Evolutionary conservation across 352 stramenopile species (phyloP).

Genomic region (Stramenopiles sp.): DNA sequence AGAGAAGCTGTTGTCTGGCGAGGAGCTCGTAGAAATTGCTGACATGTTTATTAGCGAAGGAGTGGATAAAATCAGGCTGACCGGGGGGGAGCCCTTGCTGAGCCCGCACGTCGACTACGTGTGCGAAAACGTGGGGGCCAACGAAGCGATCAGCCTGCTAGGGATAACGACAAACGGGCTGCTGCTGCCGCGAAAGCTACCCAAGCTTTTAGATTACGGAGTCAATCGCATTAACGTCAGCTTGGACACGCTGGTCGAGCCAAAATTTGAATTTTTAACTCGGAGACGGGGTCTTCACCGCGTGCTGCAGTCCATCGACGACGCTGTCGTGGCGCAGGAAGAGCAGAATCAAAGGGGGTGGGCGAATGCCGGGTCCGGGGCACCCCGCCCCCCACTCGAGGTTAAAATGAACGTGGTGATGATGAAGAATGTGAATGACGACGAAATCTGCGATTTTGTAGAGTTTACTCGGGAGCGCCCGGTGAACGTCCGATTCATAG

Average conservation of each 20-base stretch:
- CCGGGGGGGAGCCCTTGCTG: constrained; percentile 74
- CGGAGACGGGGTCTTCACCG: constrained; percentile 57
- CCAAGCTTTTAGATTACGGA: constrained; percentile 47
- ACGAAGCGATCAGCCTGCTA: constrained; percentile 49
- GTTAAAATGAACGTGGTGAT: constrained; percentile 95
- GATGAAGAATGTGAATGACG: constrained; percentile 81
- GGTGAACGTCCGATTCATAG: constrained; percentile 91
- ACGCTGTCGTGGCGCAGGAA: constrained; percentile 34
- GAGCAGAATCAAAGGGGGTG: too few relatives aligned
- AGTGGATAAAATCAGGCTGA: constrained; percentile 78
- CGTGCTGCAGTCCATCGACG: constrained; percentile 56
- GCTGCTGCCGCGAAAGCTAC: constrained; percentile 53
- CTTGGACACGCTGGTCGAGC: constrained; percentile 72
- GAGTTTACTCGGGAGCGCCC: constrained; percentile 52
- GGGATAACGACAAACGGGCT: constrained; percentile 92
- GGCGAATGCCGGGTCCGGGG: constrained; percentile 22
- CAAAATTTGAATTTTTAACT: constrained; percentile 77
- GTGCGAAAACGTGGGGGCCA: constrained; percentile 30
- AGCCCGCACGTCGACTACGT: constrained; percentile 38
- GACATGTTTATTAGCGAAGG: constrained; percentile 61
- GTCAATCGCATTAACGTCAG: constrained; percentile 78
- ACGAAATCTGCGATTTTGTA: constrained; percentile 81
- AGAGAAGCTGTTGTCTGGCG: constrained; percentile 49
- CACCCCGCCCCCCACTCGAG: constrained; percentile 23
- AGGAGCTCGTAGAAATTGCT: constrained; percentile 70